Conservation (phyloP, 257 asterid genomes). For the Echium plantagineum region DNA sequence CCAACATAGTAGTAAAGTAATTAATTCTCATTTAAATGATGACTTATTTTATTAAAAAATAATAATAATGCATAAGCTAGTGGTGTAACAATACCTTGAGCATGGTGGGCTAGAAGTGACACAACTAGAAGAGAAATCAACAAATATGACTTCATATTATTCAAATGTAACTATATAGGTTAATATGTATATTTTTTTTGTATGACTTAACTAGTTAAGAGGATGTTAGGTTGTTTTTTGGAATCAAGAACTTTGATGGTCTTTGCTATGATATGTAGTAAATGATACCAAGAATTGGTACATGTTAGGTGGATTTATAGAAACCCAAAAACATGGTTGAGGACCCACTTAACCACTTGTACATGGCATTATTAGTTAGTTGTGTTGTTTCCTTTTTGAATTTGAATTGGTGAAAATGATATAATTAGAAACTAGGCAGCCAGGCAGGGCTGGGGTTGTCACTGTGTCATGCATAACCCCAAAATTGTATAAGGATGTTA, state of each 20-base stretch:
- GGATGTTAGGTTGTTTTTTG: constrained; percentile 13
- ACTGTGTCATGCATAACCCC: too few species aligned
- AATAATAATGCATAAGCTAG: accelerated
- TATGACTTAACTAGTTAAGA: neutral
- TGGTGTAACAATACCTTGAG: constrained; percentile 49
- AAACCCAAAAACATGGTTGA: constrained; percentile 4
- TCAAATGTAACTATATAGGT: too few species aligned
- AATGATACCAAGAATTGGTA: too few species aligned
- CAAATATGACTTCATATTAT: constrained; percentile 28
- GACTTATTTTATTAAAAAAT: too few species aligned
- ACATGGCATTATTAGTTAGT: neutral
- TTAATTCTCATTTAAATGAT: too few species aligned
- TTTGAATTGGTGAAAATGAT: too few species aligned
- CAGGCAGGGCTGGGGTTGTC: too few species aligned
- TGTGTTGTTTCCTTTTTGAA: too few species aligned
- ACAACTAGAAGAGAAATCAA: constrained; percentile 29
- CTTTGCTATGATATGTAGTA: constrained; percentile 2
- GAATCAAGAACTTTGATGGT: constrained; percentile 7
- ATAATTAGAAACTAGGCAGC: too few species aligned
- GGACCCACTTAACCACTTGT: constrained; percentile 18
- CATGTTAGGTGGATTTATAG: constrained; percentile 1
- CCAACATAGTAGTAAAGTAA: neutral
- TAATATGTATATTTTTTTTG: neutral
- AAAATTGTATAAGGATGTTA: too few species aligned
- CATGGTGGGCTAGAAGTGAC: constrained; percentile 29